Evolutionary conservation across 805 yeast genomes (phyloP).

Genomic region (Kluyveromyces aestuarii): DNA sequence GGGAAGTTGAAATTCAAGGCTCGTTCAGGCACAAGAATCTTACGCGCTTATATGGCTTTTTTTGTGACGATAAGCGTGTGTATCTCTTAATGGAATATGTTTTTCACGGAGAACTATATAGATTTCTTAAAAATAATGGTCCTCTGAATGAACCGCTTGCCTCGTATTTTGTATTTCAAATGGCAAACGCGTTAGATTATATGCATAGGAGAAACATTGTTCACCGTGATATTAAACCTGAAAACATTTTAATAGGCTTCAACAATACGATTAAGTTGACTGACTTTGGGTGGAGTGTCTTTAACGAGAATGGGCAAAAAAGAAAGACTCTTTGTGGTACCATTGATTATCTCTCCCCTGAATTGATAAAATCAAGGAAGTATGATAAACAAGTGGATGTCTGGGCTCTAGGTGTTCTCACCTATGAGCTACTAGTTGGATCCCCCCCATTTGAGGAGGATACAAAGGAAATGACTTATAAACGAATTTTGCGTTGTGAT

Average conservation of each 20-base stretch:
- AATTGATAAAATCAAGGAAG: constrained; percentile 76
- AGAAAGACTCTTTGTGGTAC: constrained; percentile 91
- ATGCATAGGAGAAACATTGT: constrained; percentile 74
- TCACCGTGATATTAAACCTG: constrained; percentile 93
- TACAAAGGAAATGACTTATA: constrained; percentile 68
- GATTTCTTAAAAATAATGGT: constrained; percentile 53
- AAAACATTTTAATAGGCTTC: constrained; percentile 71
- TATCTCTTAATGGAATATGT: constrained; percentile 81
- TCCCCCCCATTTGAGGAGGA: constrained; percentile 87
- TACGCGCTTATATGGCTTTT: constrained; percentile 74
- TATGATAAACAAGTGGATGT: constrained; percentile 76
- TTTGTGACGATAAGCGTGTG: constrained; percentile 71
- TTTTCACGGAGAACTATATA: constrained; percentile 79
- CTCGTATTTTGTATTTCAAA: constrained; percentile 71
- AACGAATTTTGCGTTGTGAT: constrained; percentile 71
- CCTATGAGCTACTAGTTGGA: constrained; percentile 82
- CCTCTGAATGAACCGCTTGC: constrained; percentile 68
- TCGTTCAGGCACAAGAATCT: constrained; percentile 70
- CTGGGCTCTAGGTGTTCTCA: constrained; percentile 86
- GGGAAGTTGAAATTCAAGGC: constrained; percentile 89
- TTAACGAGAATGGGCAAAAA: constrained; percentile 44
- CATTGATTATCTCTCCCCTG: constrained; percentile 89
- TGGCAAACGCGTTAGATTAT: constrained; percentile 69
- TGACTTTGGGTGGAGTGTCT: constrained; percentile 94
- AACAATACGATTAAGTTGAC: constrained; percentile 74